Base-by-base conservation (phyloP, 805 yeast genomes). In the Nadsonia fulvescens region DNA sequence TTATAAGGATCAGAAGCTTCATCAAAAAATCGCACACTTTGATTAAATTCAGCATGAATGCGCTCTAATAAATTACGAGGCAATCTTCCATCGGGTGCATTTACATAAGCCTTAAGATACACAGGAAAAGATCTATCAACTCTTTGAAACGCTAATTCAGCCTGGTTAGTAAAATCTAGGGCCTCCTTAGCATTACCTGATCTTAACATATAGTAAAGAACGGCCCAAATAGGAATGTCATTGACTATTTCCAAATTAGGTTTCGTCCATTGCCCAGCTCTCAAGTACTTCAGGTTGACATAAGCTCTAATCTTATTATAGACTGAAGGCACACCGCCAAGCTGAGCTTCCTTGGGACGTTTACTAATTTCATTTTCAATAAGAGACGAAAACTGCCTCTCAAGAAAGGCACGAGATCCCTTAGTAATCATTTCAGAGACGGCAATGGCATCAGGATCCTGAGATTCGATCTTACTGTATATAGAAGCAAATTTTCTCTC, bases 201-300 rank as follows among this genome's bases (percentile, higher is more conserved):
- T 42, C 98, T 69, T 27, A 89, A 47, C 34, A 86, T 56, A 48
- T 78, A 86, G 45, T 75, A 89, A 7, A 89, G 52, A 19, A 81
- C 53, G 0, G 94, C 93, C 98, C 98, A 86, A n/a, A 89, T 66
- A 6, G 96, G 96, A 2, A 66, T 56, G 10, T 82, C 82, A 49
- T 86, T 83, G 13, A 81, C 70, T 29, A 73, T 53, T 20, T 73
- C 61, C 24, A 76, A 39, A 33, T 64, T 63, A n/a, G 58, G 54
- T 18, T 61, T 38, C 29, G 58, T 59, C 71, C 75, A 61, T 16
- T 55, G 49, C 12, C 56, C 58, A 28, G 53, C 53, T 33, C 38
- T 37, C 20, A 47, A 51, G 43, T 49, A 65, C 40, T 43, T 60
- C 51, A 42, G 50, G 39, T 32, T 68, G 60, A 41, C 66, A 47